Evolutionary conservation across 1,284 basidiomycete species (phyloP), one percentile per base, ranked within the genome.

Genomic region (Ustilago loliicola): DNA sequence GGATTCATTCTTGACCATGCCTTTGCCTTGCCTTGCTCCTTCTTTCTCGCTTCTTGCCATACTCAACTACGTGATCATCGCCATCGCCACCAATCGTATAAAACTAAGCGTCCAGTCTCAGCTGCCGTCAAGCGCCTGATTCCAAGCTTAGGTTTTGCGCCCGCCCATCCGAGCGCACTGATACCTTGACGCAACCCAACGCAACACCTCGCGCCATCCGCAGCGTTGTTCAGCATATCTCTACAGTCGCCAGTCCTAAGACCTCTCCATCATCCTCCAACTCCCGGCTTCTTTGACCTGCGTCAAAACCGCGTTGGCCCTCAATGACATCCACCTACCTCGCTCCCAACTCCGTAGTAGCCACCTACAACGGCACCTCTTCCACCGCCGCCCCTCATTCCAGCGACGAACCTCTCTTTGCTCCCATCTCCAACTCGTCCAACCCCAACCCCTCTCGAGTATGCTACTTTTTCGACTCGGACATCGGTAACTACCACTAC

Each of bases 401-500:
- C 15, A 10, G 64, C 2, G 64, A 66, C 45, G 76, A 71, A 45
- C 77, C 80, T 1, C 66, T 82, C 17, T 77, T 82, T 47, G 72
- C 74, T 23, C 79, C 80, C 61, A 55, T 73, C 56, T 72, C 78
- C 53, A 79, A 75, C 54, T 61, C 58, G 4, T 66, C 66, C 42
- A 76, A 72, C 23, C 72, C 76, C 6, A 78, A 78, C 40, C 66
- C 75, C 1, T 79, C 80, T 13, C 82, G 85, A 15, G 85, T 86
- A 1, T 86, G 85, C 76, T 86, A 86, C 77, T 88, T 88, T 77
- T 88, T 88, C 79, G 97, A 99, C 88, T 97, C 95, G 21, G 97
- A 99, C 87, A 95, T 97, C 85, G 96, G 96, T 51, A 96, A 96
- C 66, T 98, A 97, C 87, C 96, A 98, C 87, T 98, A 98, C 91